Conservation (phyloP, 352 stramenopile genomes). For the Phytophthora tentaculata region DNA sequence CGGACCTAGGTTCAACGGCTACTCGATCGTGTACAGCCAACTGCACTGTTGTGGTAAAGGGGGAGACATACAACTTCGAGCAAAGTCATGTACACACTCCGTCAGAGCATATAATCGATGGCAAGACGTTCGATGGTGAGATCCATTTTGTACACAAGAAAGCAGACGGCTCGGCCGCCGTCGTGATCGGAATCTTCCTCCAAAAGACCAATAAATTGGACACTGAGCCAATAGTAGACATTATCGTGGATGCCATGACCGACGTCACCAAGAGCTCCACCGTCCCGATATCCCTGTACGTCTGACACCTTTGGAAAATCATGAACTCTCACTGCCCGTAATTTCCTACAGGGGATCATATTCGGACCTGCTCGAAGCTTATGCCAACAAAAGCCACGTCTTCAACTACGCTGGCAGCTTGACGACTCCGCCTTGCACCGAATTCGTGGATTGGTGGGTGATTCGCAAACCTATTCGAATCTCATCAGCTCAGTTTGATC, state of each 20-base stretch:
- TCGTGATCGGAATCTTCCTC: conserved; percentile 42
- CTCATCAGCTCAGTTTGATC: conserved; percentile 29
- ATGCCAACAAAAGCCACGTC: conserved; percentile 45
- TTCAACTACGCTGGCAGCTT: conserved; percentile 48
- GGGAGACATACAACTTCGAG: conserved; percentile 30
- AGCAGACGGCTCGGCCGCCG: conserved; percentile 29
- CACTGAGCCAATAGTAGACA: conserved; percentile 14
- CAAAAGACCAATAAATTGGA: conserved; percentile 16
- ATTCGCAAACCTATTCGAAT: conserved; percentile 32
- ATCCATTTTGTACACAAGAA: conserved; percentile 50
- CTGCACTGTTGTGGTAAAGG: conserved; percentile 43
- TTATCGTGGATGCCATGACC: conserved; percentile 48
- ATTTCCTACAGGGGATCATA: conserved; percentile 48
- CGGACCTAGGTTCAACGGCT: conserved; percentile 5
- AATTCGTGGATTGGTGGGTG: conserved; percentile 48
- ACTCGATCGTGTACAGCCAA: conserved; percentile 17
- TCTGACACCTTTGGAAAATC: too few species aligned
- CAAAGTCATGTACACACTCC: conserved; percentile 50
- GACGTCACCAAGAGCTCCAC: conserved; percentile 13
- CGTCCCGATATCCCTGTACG: conserved; percentile 43
- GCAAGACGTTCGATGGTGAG: conserved; percentile 40
- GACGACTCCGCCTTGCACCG: conserved; percentile 40
- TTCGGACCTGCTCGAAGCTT: conserved; percentile 46
- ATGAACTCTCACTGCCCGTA: too few species aligned
- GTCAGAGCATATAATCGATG: conserved; percentile 48